Evolutionary conservation across 2,329 filamentous ascomycete genomes (phyloP), one percentile per base, ranked within the genome.

Genomic region (Cucurbitaria berberidis): DNA sequence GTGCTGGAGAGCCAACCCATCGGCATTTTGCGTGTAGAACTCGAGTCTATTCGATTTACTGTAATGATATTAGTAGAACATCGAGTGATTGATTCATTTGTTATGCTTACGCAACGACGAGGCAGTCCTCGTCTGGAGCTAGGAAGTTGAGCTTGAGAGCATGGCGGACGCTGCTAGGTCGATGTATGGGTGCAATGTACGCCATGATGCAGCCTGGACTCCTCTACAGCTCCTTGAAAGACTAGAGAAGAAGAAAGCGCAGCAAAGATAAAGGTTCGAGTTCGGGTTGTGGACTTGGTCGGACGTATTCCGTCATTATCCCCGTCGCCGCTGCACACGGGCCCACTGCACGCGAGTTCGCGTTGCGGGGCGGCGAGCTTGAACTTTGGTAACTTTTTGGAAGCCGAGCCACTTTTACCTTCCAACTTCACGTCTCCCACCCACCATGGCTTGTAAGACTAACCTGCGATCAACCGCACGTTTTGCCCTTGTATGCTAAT

Each of bases 101-200:
- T 30, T 36, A 38, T 53, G 49, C 91, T 78, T 83, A 97, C 93
- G 92, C 91, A 68, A 97, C 82, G 47, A 97, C 86, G 58, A 99
- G 81, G 66, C 90, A 92, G 67, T 96, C 89, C 56, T 92, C 86
- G 45, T 90, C 85, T 4, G 85, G 78, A 38, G 85, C 83, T 45
- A 96, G 80, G 66, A 98, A 88, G 65, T 86, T 87, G 55, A 93
- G 83, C 70, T 89, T 90, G 62, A 98, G 76, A 13, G 93, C 93
- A 83, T 96, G 90, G 49, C 93, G 87, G 60, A 97, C 87, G 79
- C 91, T 96, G 74, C 91, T 97, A 21, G 95, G 89, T 66, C 88
- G 85, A 76, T 99, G 95, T 51, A 99, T 95, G 34, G 95, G 93
- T 57, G 91, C 92, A 68, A 99, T 81, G 75, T 98, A 99, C 46